These are phyloP conservation scores for Scheffersomyces parashehatae DNA, from an alignment of 1,139 yeast genomes.

Conservation along the genomic window DNA sequence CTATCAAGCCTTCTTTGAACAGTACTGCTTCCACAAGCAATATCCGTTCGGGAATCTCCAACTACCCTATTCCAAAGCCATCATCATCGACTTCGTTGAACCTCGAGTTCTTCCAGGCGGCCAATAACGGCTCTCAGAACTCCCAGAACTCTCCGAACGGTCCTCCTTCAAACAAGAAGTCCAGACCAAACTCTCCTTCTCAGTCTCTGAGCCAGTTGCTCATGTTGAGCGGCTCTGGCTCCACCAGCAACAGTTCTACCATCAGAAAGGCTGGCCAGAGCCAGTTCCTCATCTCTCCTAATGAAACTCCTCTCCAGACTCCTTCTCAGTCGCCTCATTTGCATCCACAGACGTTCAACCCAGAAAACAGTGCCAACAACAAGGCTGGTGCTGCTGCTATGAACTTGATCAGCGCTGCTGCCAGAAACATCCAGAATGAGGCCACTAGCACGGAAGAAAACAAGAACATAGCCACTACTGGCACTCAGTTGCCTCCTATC, in stretches of 20 bases:
- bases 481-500: slow-evolving; percentile 47
- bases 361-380: slow-evolving; percentile 1
- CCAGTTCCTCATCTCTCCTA: slow-evolving; percentile 29
- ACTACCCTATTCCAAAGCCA: slow-evolving; percentile 22
- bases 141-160: not conserved
- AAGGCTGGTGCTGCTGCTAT: slow-evolving; percentile 9
- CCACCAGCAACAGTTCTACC: slow-evolving; percentile 2
- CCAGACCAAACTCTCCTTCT: slow-evolving; percentile 44
- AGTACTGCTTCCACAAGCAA: slow-evolving; percentile 5
- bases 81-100: slow-evolving; percentile 27
- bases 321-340: slow-evolving; percentile 48
- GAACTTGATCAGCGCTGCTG: slow-evolving; percentile 21
- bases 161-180: slow-evolving; percentile 27
- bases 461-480: slow-evolving; percentile 39
- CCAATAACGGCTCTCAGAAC: not conserved
- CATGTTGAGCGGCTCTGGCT: slow-evolving; percentile 2
- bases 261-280: slow-evolving; percentile 4
- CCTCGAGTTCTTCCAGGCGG: slow-evolving; percentile 27
- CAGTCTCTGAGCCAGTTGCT: not conserved
- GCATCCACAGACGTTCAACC: slow-evolving; percentile 19
- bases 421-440: slow-evolving; percentile 18
- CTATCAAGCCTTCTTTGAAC: slow-evolving; percentile 26
- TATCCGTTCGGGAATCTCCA: slow-evolving; percentile 2
- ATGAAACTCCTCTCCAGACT: slow-evolving; percentile 43
- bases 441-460: slow-evolving; percentile 5